These are phyloP conservation scores for Carex littledalei DNA, from an alignment of 176 grass and related monocot species.

Conservation along the genomic window DNA sequence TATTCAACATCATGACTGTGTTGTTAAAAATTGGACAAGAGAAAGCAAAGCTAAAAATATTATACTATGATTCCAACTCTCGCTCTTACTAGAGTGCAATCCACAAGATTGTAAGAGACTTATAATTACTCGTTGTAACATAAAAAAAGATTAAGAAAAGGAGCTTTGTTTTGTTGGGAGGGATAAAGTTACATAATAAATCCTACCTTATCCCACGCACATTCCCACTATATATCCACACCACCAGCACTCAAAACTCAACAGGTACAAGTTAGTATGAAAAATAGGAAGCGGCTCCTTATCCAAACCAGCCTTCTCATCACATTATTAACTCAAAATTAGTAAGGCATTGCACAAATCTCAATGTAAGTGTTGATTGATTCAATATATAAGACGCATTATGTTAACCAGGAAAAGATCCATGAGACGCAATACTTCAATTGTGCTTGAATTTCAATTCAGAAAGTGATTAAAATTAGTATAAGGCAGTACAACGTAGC, in stretches of 20 bases:
- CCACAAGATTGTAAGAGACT: too few relatives aligned
- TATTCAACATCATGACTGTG: not conserved
- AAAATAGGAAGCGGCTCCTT: not conserved
- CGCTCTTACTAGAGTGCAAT: not conserved
- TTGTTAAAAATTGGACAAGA: not conserved
- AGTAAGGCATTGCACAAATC: not conserved
- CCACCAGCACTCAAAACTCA: not conserved
- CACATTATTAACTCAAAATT: not conserved
- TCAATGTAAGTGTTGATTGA: not conserved
- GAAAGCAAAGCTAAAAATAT: not conserved
- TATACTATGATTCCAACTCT: not conserved
- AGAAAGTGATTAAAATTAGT: not conserved
- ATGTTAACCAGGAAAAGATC: not conserved
- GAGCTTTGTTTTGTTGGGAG: not conserved
- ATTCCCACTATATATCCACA: slow-evolving; percentile 10
- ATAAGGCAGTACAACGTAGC: not conserved
- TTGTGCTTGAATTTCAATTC: not conserved
- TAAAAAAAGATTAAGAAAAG: not conserved
- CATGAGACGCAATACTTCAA: not conserved
- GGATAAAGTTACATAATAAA: not conserved
- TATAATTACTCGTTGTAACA: not conserved
- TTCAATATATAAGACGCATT: not conserved
- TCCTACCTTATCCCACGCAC: not conserved
- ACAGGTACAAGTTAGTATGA: not conserved
- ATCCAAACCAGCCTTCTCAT: not conserved